Base-by-base conservation (phyloP, 2,329 filamentous ascomycete genomes). In the Pseudogymnoascus sp. region DNA sequence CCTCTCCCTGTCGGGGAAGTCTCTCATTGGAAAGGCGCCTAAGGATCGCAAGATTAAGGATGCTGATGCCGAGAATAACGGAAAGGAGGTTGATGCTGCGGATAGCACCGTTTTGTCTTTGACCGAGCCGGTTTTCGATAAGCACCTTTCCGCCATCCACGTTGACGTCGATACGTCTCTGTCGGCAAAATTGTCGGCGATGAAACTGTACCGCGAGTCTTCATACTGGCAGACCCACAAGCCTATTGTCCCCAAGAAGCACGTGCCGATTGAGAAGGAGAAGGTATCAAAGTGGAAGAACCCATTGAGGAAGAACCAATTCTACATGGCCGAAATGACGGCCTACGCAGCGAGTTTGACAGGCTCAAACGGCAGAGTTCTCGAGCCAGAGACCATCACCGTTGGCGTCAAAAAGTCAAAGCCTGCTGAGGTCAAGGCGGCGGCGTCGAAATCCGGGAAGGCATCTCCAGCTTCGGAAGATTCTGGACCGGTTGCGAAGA, bases 311-410 rank as follows among this genome's bases (percentile, higher is more conserved):
- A 69, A 66, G 3, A 74, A 87, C 51, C 87, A 91, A 68, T 79
- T 77, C 61, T 86, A 84, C 70, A 88, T 89, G 82, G 80, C 82
- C 1, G 86, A 89, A 64, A 88, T 88, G 74, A 80, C 81, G 29
- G 78, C 80, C 1, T 92, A 91, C 71, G 86, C 89, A 1, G 86
- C 85, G 11, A 90, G 86, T 73, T 77, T 91, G 57, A 89, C 86
- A 0, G 87, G 86, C 64, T 78, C 84, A 0, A 77, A 80, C 1
- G 87, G 86, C 2, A 88, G 85, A 67, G 77, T 76, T 2, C 78
- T 90, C 4, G 79, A 87, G 23, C 86, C 86, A 0, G 86, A 90
- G 71, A 83, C 78, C 3, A 82, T 91, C 60, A 81, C 87, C 1
- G 79, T 83, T 18, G 69, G 71, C n/a, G 65, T 67, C 3, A 73